phyloP scores from a whole-genome alignment of 768 basidiomycete species.

The Omphalotus guepiniiformis region DNA sequence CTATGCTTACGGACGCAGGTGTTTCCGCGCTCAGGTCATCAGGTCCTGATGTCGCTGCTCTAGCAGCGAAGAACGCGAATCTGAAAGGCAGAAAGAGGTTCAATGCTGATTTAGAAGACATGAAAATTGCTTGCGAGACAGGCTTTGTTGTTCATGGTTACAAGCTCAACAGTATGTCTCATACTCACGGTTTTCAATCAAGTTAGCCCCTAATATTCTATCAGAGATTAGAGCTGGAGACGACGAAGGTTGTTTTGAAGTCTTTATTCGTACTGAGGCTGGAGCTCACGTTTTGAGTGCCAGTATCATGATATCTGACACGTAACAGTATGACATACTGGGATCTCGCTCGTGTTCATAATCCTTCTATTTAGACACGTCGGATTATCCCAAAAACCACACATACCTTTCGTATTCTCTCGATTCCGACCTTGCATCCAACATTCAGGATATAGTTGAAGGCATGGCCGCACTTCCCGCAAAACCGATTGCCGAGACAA shows the following conservation, averaged over 20 bases:
- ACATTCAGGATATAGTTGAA: constrained; percentile 40
- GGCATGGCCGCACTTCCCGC: constrained; percentile 38
- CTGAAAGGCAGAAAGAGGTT: constrained; percentile 58
- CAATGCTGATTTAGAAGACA: constrained; percentile 49
- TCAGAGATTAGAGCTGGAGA: constrained; percentile 53
- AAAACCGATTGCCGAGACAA: constrained; percentile 38
- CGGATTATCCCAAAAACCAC: constrained; percentile 62
- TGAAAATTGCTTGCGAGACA: constrained; percentile 31
- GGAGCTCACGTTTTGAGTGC: constrained; percentile 31
- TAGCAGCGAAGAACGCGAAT: constrained; percentile 32
- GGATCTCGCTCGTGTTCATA: background rate
- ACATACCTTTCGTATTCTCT: constrained; percentile 52
- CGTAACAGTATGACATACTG: constrained; percentile 10
- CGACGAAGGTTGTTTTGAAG: constrained; percentile 62
- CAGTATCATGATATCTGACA: constrained; percentile 49
- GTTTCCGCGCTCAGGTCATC: background rate
- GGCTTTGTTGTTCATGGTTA: constrained; percentile 36
- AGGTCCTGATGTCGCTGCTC: background rate
- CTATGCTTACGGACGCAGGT: background rate
- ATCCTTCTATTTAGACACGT: constrained; percentile 48
- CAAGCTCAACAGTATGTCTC: constrained; percentile 38
- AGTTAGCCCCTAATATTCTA: background rate
- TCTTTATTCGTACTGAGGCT: constrained; percentile 34
- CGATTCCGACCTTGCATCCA: constrained; percentile 36
- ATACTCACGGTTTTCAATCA: background rate